Percentiles rank a stretch among this genome's conserved stretches.
phyloP scores from a whole-genome alignment of 139 green algal genomes.

The Mesotaenium endlicherianum region DNA sequence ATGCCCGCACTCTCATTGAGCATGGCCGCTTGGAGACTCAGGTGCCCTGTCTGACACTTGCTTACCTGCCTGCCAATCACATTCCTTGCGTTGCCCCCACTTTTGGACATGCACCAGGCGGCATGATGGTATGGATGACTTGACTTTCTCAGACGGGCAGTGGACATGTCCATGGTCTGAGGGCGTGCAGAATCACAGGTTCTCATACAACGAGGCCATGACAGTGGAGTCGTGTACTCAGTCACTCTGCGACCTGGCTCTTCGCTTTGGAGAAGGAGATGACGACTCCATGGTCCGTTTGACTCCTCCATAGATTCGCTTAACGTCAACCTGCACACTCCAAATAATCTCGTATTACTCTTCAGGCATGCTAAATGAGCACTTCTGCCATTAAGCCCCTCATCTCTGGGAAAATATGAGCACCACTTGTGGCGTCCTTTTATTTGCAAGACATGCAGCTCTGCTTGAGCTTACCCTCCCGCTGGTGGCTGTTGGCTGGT shows the following conservation, averaged over 20 bases:
- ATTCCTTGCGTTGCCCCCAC: background rate
- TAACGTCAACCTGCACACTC: too few species aligned
- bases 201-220: conserved; percentile 98
- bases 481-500: conserved; percentile 45
- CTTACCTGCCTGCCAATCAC: background rate
- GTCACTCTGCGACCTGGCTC: conserved; percentile 89
- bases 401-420: too few species aligned
- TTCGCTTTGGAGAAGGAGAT: conserved; percentile 93
- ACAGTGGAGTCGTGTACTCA: conserved; percentile 87
- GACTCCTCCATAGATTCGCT: too few species aligned
- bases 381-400: too few species aligned
- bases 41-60: conserved; percentile 11
- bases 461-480: background rate
- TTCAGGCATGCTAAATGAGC: too few species aligned
- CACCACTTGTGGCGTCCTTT: too few species aligned
- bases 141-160: too few species aligned
- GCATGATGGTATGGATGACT: too few species aligned
- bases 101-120: background rate
- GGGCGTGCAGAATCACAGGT: conserved; percentile 90
- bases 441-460: background rate
- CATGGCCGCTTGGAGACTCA: conserved; percentile 90
- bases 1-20: conserved; percentile 96
- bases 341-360: too few species aligned
- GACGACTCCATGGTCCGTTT: conserved; percentile 75
- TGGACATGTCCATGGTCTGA: too few species aligned